These are phyloP conservation scores for Globisporangium perplexum DNA, from an alignment of 352 stramenopile genomes.

Conservation along the genomic window DNA sequence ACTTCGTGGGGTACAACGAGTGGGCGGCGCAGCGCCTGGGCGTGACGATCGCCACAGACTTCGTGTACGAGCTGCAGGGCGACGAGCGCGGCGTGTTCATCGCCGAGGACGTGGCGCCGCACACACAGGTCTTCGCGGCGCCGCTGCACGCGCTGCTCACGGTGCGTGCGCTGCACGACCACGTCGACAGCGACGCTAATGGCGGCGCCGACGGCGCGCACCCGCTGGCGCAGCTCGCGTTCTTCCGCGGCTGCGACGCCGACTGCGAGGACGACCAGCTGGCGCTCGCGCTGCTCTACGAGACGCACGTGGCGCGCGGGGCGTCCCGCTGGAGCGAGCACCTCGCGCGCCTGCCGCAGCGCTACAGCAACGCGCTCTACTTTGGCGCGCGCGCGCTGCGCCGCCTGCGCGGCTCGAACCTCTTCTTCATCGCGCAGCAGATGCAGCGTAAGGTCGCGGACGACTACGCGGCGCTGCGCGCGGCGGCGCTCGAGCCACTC, in stretches of 20 bases:
- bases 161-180: slow-evolving; percentile 27
- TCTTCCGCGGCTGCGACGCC: slow-evolving; percentile 40
- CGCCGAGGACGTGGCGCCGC: slow-evolving; percentile 69
- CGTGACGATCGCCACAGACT: slow-evolving; percentile 64
- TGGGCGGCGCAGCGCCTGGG: slow-evolving; percentile 49
- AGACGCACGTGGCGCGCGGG: slow-evolving; percentile 40
- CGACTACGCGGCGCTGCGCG: slow-evolving; percentile 40
- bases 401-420: slow-evolving; percentile 47
- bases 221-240: slow-evolving; percentile 23
- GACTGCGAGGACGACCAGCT: slow-evolving; percentile 64
- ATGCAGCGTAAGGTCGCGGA: slow-evolving; percentile 46
- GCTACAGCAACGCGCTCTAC: slow-evolving; percentile 73
- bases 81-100: slow-evolving; percentile 75
- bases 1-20: slow-evolving; percentile 74
- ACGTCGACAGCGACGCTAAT: slow-evolving; percentile 9
- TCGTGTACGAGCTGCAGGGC: slow-evolving; percentile 72
- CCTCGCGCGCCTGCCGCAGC: slow-evolving; percentile 44
- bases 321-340: slow-evolving; percentile 60
- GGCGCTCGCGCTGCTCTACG: slow-evolving; percentile 65
- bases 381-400: slow-evolving; percentile 37
- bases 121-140: slow-evolving; percentile 64
- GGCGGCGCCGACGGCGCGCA: slow-evolving; percentile 16
- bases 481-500: slow-evolving; percentile 40
- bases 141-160: slow-evolving; percentile 50
- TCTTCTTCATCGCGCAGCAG: slow-evolving; percentile 60